Conservation (phyloP, 2,329 filamentous ascomycete species). For the Nothophaeocryptopus gaeumannii region DNA sequence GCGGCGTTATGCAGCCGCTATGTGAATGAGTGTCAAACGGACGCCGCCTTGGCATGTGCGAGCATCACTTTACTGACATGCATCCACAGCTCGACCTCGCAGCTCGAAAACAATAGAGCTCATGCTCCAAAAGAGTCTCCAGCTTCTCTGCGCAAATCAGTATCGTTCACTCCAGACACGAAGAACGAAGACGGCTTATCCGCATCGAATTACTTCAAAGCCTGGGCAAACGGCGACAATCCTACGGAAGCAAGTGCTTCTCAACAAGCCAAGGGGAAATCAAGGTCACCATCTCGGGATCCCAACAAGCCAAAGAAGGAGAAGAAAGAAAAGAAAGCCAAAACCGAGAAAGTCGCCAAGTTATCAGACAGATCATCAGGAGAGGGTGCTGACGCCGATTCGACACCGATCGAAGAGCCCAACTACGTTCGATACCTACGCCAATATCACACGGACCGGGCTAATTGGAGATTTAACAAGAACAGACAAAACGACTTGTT, state of each 20-base stretch:
- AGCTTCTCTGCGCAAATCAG: constrained; percentile 49
- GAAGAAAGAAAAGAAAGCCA: constrained; percentile 16
- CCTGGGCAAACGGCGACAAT: constrained; percentile 40
- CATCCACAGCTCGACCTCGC: not conserved
- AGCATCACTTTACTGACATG: not conserved
- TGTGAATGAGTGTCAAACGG: not conserved
- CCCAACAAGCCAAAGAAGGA: constrained; percentile 26
- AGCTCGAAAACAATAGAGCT: too few relatives aligned
- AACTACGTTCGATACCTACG: constrained; percentile 73
- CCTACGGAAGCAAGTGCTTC: constrained; percentile 22
- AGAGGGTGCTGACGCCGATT: not conserved
- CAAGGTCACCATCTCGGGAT: constrained; percentile 6
- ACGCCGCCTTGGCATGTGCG: not conserved
- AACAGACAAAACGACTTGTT: constrained; percentile 82
- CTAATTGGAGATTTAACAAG: constrained; percentile 94
- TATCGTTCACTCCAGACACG: constrained; percentile 63
- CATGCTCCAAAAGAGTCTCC: not conserved
- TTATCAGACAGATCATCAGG: too few relatives aligned
- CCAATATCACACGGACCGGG: constrained; percentile 68
- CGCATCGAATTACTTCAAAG: constrained; percentile 51
- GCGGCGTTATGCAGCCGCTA: too few relatives aligned
- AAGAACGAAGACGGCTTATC: constrained; percentile 58
- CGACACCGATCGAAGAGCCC: constrained; percentile 32
- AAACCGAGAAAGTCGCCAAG: constrained; percentile 3
- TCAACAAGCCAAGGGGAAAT: constrained; percentile 18